These are phyloP conservation scores for Dictyophora rubrovolvata DNA, from an alignment of 768 basidiomycete species.

Conservation along the genomic window DNA sequence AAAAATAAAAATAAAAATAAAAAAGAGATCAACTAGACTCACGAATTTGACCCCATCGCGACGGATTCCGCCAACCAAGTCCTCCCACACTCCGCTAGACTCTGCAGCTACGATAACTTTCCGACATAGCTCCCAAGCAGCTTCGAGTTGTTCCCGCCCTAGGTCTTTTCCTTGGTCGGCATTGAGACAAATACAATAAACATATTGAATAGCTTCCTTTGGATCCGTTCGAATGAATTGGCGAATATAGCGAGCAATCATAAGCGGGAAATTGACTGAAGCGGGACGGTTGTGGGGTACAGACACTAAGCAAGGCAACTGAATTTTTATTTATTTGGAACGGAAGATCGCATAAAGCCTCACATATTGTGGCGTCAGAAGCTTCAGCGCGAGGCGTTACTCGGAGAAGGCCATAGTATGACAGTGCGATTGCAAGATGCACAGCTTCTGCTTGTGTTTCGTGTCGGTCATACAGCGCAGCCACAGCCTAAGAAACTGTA, in stretches of 20 bases:
- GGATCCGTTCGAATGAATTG: conserved; percentile 91
- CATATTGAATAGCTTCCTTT: conserved; percentile 89
- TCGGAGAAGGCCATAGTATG: conserved; percentile 87
- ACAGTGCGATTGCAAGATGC: conserved; percentile 83
- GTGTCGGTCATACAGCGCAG: conserved; percentile 78
- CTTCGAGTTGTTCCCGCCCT: conserved; percentile 79
- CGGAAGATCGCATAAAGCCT: conserved; percentile 21
- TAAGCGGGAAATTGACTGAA: conserved; percentile 68
- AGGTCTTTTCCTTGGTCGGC: conserved; percentile 59
- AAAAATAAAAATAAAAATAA: not conserved
- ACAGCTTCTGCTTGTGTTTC: conserved; percentile 90
- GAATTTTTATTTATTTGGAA: not conserved
- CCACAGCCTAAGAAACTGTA: conserved; percentile 57
- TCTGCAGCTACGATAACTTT: conserved; percentile 73
- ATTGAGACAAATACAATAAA: conserved; percentile 74
- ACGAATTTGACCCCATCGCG: conserved; percentile 86
- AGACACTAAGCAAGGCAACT: conserved; percentile 38
- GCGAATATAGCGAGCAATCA: conserved; percentile 88
- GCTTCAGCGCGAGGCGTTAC: conserved; percentile 74
- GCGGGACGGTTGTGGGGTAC: conserved; percentile 59
- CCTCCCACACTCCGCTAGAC: conserved; percentile 77
- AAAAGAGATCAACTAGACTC: conserved; percentile 22
- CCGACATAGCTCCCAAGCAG: conserved; percentile 69
- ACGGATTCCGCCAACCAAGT: conserved; percentile 87
- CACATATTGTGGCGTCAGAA: conserved; percentile 76